Percentiles rank a stretch among this genome's conserved stretches.
Evolutionary conservation across 768 basidiomycete genomes (phyloP).

Genomic region (Pisolithus orientalis): DNA sequence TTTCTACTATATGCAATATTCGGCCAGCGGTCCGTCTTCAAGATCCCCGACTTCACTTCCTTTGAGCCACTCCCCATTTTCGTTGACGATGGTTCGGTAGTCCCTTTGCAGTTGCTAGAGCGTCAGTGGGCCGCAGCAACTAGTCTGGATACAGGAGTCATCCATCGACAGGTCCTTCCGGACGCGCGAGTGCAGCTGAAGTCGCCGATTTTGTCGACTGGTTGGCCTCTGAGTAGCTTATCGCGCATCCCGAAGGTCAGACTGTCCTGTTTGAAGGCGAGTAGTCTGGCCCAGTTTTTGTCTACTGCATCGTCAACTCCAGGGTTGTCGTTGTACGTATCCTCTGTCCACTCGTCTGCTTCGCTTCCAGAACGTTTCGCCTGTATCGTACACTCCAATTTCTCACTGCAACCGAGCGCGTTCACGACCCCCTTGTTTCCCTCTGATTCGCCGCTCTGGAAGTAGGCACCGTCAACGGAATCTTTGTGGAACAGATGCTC

Average conservation of each 20-base stretch:
- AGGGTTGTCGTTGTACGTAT: slow-evolving; percentile 45
- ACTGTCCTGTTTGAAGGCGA: slow-evolving; percentile 10
- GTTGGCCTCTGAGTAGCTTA: too few species aligned
- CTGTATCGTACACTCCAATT: slow-evolving; percentile 49
- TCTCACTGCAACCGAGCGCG: slow-evolving; percentile 46
- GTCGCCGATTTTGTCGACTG: too few species aligned
- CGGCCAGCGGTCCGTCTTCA: slow-evolving; percentile 46
- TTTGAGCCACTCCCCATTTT: slow-evolving; percentile 23
- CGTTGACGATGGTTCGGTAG: slow-evolving; percentile 3
- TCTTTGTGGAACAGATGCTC: slow-evolving; percentile 60
- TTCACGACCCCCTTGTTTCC: slow-evolving; percentile 50
- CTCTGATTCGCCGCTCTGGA: slow-evolving; percentile 67
- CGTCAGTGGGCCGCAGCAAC: slow-evolving; percentile 23
- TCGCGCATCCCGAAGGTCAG: too few species aligned
- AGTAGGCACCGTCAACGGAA: slow-evolving; percentile 59
- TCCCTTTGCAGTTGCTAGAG: slow-evolving; percentile 21
- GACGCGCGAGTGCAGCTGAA: too few species aligned
- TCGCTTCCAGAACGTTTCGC: slow-evolving; percentile 62
- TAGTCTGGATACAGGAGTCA: slow-evolving; percentile 58
- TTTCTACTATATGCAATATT: slow-evolving; percentile 48
- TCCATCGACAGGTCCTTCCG: slow-evolving; percentile 40
- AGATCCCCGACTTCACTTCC: slow-evolving; percentile 35
- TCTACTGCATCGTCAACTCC: slow-evolving; percentile 36
- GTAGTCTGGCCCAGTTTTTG: slow-evolving; percentile 16
- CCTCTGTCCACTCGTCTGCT: slow-evolving; percentile 52